Evolutionary conservation across 306 rosid species (phyloP).

Genomic region (Glycine soja): DNA sequence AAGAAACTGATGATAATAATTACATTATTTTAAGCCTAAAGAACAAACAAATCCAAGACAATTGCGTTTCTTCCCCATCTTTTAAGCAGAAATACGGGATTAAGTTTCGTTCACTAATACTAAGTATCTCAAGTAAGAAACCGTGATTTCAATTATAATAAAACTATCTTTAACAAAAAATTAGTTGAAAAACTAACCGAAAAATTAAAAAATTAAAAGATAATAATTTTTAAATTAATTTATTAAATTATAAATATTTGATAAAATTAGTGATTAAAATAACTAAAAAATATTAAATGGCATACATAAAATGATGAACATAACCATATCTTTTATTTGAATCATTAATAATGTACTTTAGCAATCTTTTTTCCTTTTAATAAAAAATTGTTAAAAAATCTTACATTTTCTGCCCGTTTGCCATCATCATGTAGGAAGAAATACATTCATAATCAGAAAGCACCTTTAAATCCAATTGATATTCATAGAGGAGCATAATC

Average conservation of each 20-base stretch:
- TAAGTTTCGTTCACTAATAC: slow-evolving; percentile 5
- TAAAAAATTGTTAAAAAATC: background rate
- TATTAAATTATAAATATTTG: too few relatives aligned
- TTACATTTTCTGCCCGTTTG: too few relatives aligned
- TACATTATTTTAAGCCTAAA: slow-evolving; percentile 25
- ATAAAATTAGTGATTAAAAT: too few relatives aligned
- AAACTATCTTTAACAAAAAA: too few relatives aligned
- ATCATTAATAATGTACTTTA: too few relatives aligned
- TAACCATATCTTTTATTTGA: too few relatives aligned
- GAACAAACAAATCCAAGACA: background rate
- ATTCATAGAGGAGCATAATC: background rate
- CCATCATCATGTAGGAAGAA: background rate
- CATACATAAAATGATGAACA: too few relatives aligned
- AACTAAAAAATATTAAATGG: too few relatives aligned
- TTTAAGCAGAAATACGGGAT: background rate
- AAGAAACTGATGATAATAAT: background rate
- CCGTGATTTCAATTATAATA: background rate
- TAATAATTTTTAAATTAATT: too few relatives aligned
- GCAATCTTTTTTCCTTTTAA: background rate
- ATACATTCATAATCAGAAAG: background rate
- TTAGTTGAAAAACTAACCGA: too few relatives aligned
- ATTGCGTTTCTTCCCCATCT: slow-evolving; percentile 8
- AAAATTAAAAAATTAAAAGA: too few relatives aligned
- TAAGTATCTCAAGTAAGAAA: background rate
- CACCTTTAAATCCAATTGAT: slow-evolving; percentile 4